These are phyloP conservation scores for Lepidium aucheri DNA, from an alignment of 345 rosid genomes.

Conservation along the genomic window DNA sequence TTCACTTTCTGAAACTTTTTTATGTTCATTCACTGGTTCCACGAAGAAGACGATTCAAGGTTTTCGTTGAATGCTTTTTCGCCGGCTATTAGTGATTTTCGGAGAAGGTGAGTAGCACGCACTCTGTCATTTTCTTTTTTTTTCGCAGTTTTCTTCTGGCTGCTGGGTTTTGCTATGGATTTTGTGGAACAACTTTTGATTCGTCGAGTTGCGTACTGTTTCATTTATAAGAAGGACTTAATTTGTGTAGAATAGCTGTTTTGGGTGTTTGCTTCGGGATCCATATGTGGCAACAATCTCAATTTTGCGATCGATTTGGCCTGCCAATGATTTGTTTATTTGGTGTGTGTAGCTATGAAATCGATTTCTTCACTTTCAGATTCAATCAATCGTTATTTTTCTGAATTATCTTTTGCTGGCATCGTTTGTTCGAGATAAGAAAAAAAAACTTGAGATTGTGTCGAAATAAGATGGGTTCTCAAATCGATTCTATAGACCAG, in stretches of 20 bases:
- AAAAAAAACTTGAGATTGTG: not conserved
- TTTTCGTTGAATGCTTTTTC: not conserved
- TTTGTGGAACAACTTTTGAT: not conserved
- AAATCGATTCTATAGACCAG: not conserved
- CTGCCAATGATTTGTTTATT: not conserved
- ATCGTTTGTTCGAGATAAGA: not conserved
- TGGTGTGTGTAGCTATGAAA: not conserved
- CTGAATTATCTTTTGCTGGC: not conserved
- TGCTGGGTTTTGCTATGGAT: not conserved
- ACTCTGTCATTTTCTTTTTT: not conserved
- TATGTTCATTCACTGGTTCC: not conserved
- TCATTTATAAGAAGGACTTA: not conserved
- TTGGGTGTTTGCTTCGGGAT: not conserved
- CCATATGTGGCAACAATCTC: not conserved
- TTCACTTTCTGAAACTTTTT: not conserved
- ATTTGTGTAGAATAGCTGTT: slow-evolving; percentile 2
- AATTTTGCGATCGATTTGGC: not conserved
- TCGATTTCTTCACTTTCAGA: not conserved
- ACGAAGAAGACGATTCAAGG: not conserved
- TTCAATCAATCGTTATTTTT: not conserved
- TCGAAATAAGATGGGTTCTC: not conserved
- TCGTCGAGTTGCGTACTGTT: not conserved
- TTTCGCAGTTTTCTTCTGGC: not conserved
- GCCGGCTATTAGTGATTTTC: not conserved
- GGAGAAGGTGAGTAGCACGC: slow-evolving; percentile 2